Evolutionary conservation across 2,329 filamentous ascomycete species (phyloP).

Genomic region (Magnaporthiopsis rhizophila): DNA sequence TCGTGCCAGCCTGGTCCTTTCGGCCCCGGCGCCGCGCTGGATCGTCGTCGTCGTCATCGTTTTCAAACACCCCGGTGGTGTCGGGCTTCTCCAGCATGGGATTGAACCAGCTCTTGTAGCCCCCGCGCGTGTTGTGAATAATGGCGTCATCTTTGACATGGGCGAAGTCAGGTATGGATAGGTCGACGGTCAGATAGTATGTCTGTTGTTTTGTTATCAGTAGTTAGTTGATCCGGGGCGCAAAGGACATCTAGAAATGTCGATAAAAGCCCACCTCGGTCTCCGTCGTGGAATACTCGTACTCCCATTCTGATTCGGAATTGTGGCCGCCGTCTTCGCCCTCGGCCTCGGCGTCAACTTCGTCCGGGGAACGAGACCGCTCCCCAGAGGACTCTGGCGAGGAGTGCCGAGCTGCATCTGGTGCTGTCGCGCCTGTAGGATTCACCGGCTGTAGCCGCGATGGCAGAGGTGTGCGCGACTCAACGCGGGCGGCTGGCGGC

Average conservation of each 20-base stretch:
- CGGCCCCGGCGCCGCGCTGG: slow-evolving; percentile 16
- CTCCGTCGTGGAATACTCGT: slow-evolving; percentile 57
- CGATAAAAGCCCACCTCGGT: slow-evolving; percentile 39
- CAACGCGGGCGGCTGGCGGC: no score
- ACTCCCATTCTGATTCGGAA: slow-evolving; percentile 57
- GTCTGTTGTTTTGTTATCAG: slow-evolving; percentile 32
- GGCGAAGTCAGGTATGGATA: slow-evolving; percentile 52
- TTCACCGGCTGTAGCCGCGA: background rate
- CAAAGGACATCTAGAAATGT: background rate
- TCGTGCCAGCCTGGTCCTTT: background rate
- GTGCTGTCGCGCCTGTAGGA: background rate
- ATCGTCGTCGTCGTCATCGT: slow-evolving; percentile 14
- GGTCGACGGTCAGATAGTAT: slow-evolving; percentile 56
- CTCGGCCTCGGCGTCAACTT: background rate
- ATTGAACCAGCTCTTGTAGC: slow-evolving; percentile 34
- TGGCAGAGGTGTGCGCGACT: background rate
- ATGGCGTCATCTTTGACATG: slow-evolving; percentile 31
- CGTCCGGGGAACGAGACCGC: background rate
- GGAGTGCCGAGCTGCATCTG: background rate
- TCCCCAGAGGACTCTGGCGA: background rate
- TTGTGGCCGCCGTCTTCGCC: slow-evolving; percentile 22
- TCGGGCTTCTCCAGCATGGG: slow-evolving; percentile 16
- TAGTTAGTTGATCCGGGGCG: slow-evolving; percentile 1
- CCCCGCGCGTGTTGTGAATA: slow-evolving; percentile 31
- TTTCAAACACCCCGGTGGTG: slow-evolving; percentile 12